Conservation (phyloP, 1,139 yeast species). For the Hemisphaericaspora subhashii region DNA sequence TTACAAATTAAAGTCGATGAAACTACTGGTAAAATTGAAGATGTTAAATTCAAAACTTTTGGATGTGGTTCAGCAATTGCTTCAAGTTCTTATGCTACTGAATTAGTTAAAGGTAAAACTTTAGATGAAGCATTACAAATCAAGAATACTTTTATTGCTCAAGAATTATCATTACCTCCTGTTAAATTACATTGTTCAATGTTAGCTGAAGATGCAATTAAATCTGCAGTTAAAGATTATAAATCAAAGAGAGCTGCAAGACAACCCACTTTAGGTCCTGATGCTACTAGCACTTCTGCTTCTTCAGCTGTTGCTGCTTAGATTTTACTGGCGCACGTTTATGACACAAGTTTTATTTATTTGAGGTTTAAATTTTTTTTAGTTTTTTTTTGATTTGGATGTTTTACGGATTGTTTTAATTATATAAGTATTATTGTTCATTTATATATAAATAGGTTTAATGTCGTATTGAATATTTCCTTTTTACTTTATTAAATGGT, state of each 20-base stretch:
- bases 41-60: constrained; percentile 96
- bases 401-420: constrained; percentile 2
- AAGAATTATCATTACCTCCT: constrained; percentile 91
- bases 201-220: constrained; percentile 98
- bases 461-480: background rate
- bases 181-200: constrained; percentile 96
- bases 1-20: constrained; percentile 92
- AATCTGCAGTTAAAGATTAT: constrained; percentile 95
- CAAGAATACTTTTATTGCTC: constrained; percentile 89
- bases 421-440: background rate
- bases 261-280: constrained; percentile 55
- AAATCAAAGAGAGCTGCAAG: constrained; percentile 61
- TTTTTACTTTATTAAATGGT: background rate
- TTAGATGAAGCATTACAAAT: constrained; percentile 90
- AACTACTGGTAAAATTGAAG: constrained; percentile 84
- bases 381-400: background rate
- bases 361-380: background rate
- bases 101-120: constrained; percentile 91
- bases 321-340: background rate
- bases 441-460: background rate
- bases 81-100: constrained; percentile 91
- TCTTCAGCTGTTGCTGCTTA: constrained; percentile 17
- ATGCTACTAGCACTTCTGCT: constrained; percentile 25
- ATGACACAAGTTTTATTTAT: background rate
- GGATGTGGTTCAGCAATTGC: constrained; percentile 99